Evolutionary conservation across 257 asterid genomes (phyloP), one percentile per base, ranked within the genome.

Genomic region (Solanum gracilifrons): DNA sequence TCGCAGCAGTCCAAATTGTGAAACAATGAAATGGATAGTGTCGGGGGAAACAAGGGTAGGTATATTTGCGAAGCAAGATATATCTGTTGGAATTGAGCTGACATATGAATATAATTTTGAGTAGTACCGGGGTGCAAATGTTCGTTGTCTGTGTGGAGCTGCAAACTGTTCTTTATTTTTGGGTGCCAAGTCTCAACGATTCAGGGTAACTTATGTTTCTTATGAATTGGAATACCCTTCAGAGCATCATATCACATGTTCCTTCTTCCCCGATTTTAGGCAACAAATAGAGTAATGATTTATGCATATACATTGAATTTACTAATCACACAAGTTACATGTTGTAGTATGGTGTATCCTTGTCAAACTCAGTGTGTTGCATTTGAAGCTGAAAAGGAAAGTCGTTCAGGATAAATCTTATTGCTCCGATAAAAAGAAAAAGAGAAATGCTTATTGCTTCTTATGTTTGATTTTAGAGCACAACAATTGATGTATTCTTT

Each of bases 121-220:
- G 89, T 96, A 98, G 99, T 96, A 94, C 69, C 98, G 98, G 32
- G 99, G 98, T 87, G 98, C 90, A 86, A 92, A 94, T 87, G 97
- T 96, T 84, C 95, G 98, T 58, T 96, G 98, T 91, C 91, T 96
- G 13, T 96, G 98, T 88, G 96, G 98, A 86, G 98, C 99, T 35
- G 90, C 95, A 68, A 94, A 93, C 89, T 96, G 98, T 91, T 94
- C 97, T 41, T 85, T 94, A 88, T 96, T 94, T 91, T 98, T 96
- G 79, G 98, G 98, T 85, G 99, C 98, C 89, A 95, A 93, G 91
- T 96, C 98, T 90, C 98, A 93, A 71, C 96, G 98, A 88, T 96
- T 96, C 91, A 95, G 92, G 98, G 99, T 96, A 86, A 85, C 85
- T 66, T 74, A 74, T 3, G 46, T 35, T 13, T 74, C 46, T 73